Conservation (phyloP, 2,329 filamentous ascomycete species). For the Pseudocercospora cruenta region DNA sequence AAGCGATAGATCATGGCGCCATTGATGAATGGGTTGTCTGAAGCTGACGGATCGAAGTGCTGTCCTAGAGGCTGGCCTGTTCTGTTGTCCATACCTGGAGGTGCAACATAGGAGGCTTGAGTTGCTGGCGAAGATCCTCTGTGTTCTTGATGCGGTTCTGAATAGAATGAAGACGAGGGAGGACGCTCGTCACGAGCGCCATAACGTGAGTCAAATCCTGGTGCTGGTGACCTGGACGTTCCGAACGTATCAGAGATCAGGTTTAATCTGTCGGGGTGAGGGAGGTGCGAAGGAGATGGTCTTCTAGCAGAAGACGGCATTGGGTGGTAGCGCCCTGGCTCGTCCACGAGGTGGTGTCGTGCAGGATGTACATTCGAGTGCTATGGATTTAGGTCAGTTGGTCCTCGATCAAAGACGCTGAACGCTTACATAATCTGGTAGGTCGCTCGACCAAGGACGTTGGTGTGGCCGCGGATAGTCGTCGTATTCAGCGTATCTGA, state of each 20-base stretch:
- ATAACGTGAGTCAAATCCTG: not conserved
- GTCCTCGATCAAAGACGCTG: too few species aligned
- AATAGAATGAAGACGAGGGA: not conserved
- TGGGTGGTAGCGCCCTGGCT: not conserved
- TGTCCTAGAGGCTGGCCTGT: slow-evolving; percentile 3
- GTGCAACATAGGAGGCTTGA: slow-evolving; percentile 1
- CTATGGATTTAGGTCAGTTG: not conserved
- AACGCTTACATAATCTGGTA: not conserved
- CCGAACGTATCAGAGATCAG: not conserved
- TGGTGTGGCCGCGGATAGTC: not conserved
- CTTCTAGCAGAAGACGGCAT: not conserved
- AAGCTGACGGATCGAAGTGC: slow-evolving; percentile 19
- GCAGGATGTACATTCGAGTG: not conserved
- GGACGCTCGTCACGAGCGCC: not conserved
- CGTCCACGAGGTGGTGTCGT: not conserved
- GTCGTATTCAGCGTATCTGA: not conserved
- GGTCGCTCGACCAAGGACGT: not conserved
- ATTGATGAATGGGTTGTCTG: slow-evolving; percentile 27
- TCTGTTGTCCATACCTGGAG: not conserved
- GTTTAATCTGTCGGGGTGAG: slow-evolving; percentile 1
- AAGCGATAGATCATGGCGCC: slow-evolving; percentile 24
- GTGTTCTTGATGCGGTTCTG: not conserved
- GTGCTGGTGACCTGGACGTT: not conserved
- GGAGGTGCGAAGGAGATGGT: not conserved
- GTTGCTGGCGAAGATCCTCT: not conserved